Conservation (phyloP, 805 yeast species). For the Cyberlindnera americana region DNA sequence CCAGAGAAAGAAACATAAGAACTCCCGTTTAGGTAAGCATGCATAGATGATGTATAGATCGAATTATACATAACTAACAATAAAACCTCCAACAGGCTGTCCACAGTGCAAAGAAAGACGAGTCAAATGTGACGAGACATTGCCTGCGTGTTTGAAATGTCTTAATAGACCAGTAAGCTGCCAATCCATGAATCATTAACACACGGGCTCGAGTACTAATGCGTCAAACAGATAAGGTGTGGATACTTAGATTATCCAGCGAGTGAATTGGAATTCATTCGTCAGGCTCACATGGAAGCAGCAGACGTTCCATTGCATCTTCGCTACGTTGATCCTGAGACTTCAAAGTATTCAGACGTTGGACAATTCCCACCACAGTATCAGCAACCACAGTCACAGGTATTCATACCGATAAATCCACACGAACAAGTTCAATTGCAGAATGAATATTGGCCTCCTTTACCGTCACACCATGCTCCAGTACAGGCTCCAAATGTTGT, state of each 20-base stretch:
- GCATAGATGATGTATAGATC: too few relatives aligned
- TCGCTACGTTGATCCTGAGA: background rate
- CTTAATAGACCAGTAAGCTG: slow-evolving; percentile 18
- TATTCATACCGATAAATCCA: background rate
- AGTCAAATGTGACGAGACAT: slow-evolving; percentile 58
- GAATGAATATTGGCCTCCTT: too few relatives aligned
- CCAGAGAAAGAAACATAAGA: slow-evolving; percentile 47
- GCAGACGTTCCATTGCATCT: slow-evolving; percentile 1
- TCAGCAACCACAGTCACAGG: background rate
- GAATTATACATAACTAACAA: too few relatives aligned
- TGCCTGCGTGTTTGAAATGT: slow-evolving; percentile 56
- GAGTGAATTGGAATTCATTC: slow-evolving; percentile 14
- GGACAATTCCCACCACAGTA: slow-evolving; percentile 3
- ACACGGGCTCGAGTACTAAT: background rate
- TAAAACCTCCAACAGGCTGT: too few relatives aligned
- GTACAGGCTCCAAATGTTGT: too few relatives aligned
- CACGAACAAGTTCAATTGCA: too few relatives aligned
- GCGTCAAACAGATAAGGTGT: slow-evolving; percentile 11
- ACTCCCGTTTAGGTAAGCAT: slow-evolving; percentile 17
- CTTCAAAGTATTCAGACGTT: background rate
- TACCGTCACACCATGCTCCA: too few relatives aligned
- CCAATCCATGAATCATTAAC: background rate
- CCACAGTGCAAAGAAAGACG: slow-evolving; percentile 58
- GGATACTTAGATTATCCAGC: slow-evolving; percentile 20
- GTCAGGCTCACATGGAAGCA: slow-evolving; percentile 12